Conservation (phyloP, 23 red algal species). For the Gracilaria vermiculophylla region DNA sequence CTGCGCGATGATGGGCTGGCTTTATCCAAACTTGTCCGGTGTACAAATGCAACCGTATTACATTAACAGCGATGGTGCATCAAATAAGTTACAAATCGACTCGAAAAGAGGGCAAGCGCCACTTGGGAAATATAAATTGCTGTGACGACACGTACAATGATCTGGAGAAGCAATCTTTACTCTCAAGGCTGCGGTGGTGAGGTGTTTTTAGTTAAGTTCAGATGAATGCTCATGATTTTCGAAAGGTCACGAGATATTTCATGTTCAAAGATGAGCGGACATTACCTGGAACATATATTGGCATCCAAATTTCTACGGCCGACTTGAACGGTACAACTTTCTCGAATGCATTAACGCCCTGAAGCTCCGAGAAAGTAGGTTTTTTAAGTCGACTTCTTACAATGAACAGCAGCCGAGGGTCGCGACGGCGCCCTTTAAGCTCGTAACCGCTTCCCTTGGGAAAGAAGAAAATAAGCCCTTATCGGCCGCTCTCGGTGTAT, state of each 20-base stretch:
- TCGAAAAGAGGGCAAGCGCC: no score
- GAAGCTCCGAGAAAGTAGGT: neutral
- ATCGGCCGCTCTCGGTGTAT: neutral
- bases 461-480: neutral
- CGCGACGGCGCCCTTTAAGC: neutral
- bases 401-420: neutral
- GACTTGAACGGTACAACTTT: neutral
- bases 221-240: neutral
- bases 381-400: neutral
- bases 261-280: slow-evolving; percentile 14
- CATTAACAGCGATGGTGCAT: no score
- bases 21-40: no score
- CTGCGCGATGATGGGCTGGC: no score
- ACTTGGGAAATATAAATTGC: no score
- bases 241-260: slow-evolving; percentile 29
- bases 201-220: neutral
- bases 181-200: no score
- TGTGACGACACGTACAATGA: no score
- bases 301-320: neutral
- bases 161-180: no score
- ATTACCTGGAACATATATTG: neutral
- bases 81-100: no score
- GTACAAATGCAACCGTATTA: no score
- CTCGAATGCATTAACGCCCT: slow-evolving; percentile 11
- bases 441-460: neutral